Evolutionary conservation across 305 asterid genomes (phyloP), one percentile per base, ranked within the genome.

Genomic region (Solanum hybrid): DNA sequence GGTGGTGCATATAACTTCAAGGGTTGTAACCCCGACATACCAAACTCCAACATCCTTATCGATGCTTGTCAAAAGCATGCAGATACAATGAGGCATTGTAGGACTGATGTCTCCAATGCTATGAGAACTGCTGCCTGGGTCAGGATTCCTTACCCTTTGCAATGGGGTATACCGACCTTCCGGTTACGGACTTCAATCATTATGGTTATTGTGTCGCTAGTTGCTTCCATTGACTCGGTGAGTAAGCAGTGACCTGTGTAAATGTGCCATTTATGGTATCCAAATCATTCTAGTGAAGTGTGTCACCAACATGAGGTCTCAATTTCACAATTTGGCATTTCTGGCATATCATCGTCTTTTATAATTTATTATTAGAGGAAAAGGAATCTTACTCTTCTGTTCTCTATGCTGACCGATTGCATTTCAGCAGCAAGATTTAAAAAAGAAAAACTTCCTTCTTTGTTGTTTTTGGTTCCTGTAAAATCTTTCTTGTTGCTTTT

Each of bases 81-180:
- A 89, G 95, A 97, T 92, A 97, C 99, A 10, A 97, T 97, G 99
- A 95, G 94, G 91, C 99, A 95, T 90, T 97, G 99, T 90, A 93
- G 99, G 91, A 97, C 99, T 9, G 99, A 97, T 89, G 98, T 96
- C 91, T 97, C 99, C 36, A 91, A 95, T 94, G 99, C 99, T 37
- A 94, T 95, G 97, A 94, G 95, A 92, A 97, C 98, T 5, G 95
- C 99, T 92, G 97, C 96, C 34, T 97, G 99, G 99, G 95, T 97
- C 89, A 92, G 99, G 92, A 94, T 97, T 81, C 99, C 99, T 31
- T 97, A 97, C 93, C 99, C 99, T 73, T 90, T 97, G 90, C 99
- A 97, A 82, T 97, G 99, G 99, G 99, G 99, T 37, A 89, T 96
- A 90, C 99, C 99, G 73, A 94, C 96, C 91, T 97, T 97, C 91